Conservation (phyloP, 2,329 filamentous ascomycete genomes). For the Xylogone sp. region DNA sequence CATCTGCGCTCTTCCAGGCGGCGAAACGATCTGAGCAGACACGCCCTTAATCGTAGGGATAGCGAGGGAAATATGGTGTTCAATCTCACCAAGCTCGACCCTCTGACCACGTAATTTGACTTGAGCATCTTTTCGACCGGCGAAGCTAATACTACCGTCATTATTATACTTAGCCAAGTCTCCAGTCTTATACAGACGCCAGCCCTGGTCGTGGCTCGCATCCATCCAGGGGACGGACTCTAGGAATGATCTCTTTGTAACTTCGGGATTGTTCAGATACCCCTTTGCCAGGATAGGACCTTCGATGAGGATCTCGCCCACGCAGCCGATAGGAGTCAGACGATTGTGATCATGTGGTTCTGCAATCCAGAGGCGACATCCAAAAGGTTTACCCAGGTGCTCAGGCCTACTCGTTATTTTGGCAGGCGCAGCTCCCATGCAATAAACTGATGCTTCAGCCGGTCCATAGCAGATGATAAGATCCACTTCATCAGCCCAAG, state of each 20-base stretch:
- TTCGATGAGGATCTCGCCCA: conserved; percentile 7
- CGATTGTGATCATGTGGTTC: not conserved
- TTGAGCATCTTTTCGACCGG: conserved; percentile 60
- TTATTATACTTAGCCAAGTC: conserved; percentile 57
- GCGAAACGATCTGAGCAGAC: too few species aligned
- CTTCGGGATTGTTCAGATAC: conserved; percentile 5
- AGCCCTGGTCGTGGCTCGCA: too few species aligned
- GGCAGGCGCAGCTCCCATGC: too few species aligned
- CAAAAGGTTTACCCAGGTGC: too few species aligned
- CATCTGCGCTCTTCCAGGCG: too few species aligned
- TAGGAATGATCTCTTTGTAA: not conserved
- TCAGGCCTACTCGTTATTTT: too few species aligned
- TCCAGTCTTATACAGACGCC: conserved; percentile 54
- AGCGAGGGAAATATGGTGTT: conserved; percentile 17
- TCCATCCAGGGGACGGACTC: conserved; percentile 7
- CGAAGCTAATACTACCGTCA: conserved; percentile 55
- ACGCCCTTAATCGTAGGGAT: too few species aligned
- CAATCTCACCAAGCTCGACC: conserved; percentile 60
- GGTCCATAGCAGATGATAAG: too few species aligned
- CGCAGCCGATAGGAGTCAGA: conserved; percentile 5
- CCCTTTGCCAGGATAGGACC: conserved; percentile 5
- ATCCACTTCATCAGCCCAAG: conserved; percentile 26
- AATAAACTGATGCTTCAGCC: too few species aligned
- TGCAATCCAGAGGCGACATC: conserved; percentile 3
- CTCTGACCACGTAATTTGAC: conserved; percentile 62